These are phyloP conservation scores for Epichloe baconii DNA, from an alignment of 2,329 filamentous ascomycete genomes.

Conservation along the genomic window DNA sequence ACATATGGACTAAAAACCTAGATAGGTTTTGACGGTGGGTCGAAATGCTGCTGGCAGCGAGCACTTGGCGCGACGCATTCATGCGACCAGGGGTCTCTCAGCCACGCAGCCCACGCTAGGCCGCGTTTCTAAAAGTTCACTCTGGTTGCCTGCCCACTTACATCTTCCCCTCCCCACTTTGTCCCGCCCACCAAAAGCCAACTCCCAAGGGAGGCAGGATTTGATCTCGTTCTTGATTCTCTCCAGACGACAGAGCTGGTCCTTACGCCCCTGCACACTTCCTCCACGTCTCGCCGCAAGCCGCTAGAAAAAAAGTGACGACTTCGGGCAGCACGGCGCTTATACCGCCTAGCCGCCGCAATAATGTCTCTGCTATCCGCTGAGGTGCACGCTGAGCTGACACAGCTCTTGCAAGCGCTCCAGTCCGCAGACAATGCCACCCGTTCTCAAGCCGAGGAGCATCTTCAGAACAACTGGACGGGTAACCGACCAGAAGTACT, in stretches of 20 bases:
- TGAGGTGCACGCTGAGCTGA: slow-evolving; percentile 73
- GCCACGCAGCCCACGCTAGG: neutral
- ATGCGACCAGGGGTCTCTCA: too few species aligned
- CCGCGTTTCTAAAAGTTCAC: neutral
- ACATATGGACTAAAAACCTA: too few species aligned
- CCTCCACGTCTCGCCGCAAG: neutral
- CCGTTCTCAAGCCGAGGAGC: slow-evolving; percentile 77
- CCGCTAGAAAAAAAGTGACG: slow-evolving; percentile 4
- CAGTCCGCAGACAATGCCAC: slow-evolving; percentile 80
- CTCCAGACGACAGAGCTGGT: neutral
- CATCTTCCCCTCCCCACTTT: slow-evolving; percentile 14
- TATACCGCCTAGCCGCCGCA: slow-evolving; percentile 12
- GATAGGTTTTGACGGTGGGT: too few species aligned
- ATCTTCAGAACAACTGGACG: slow-evolving; percentile 85
- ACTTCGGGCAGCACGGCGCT: slow-evolving; percentile 11
- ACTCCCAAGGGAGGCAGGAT: slow-evolving; percentile 3
- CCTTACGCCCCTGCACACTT: neutral
- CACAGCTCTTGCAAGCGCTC: slow-evolving; percentile 75
- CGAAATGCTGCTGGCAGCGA: too few species aligned
- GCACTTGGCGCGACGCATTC: too few species aligned
- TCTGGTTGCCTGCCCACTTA: neutral
- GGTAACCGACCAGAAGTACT: slow-evolving; percentile 68
- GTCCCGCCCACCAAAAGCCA: slow-evolving; percentile 12
- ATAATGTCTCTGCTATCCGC: slow-evolving; percentile 69
- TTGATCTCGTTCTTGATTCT: slow-evolving; percentile 5